phyloP scores from a whole-genome alignment of 1,284 basidiomycete species.

The Rhodofomes roseus region DNA sequence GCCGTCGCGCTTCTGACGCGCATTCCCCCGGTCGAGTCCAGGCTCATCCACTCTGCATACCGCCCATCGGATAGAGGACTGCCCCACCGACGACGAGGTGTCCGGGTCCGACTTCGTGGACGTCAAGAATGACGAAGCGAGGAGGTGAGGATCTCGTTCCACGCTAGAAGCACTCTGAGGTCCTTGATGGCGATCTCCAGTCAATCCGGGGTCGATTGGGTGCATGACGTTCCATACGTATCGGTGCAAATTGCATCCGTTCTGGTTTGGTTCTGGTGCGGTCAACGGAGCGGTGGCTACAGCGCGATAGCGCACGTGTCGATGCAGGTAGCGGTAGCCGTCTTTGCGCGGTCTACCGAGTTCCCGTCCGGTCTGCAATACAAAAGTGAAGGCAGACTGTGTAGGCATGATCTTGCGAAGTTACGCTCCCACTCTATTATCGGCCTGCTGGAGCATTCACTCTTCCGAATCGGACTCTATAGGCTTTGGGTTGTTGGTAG shows the following conservation, averaged over 20 bases:
- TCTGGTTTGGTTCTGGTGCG: too few relatives aligned
- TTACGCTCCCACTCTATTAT: too few relatives aligned
- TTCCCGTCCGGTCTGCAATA: too few relatives aligned
- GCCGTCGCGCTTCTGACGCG: neutral
- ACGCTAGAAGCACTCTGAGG: neutral
- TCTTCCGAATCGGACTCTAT: too few relatives aligned
- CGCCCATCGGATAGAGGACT: neutral
- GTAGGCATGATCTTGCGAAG: too few relatives aligned
- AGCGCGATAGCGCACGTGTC: too few relatives aligned
- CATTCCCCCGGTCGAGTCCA: neutral
- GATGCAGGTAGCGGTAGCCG: too few relatives aligned
- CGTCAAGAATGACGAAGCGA: slow-evolving; percentile 9
- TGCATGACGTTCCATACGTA: neutral
- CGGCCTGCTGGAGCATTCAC: too few relatives aligned
- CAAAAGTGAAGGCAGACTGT: too few relatives aligned
- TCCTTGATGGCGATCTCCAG: slow-evolving; percentile 7
- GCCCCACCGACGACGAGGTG: slow-evolving; percentile 4
- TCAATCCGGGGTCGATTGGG: neutral
- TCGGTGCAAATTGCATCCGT: neutral
- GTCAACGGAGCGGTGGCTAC: too few relatives aligned
- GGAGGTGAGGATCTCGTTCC: slow-evolving; percentile 1
- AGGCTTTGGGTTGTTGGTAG: too few relatives aligned
- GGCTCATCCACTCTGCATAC: slow-evolving; percentile 8
- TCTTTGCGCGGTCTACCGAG: too few relatives aligned
- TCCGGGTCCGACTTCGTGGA: neutral